Conservation (phyloP, 2,329 filamentous ascomycete species). For the Microcyclosporella mali region DNA sequence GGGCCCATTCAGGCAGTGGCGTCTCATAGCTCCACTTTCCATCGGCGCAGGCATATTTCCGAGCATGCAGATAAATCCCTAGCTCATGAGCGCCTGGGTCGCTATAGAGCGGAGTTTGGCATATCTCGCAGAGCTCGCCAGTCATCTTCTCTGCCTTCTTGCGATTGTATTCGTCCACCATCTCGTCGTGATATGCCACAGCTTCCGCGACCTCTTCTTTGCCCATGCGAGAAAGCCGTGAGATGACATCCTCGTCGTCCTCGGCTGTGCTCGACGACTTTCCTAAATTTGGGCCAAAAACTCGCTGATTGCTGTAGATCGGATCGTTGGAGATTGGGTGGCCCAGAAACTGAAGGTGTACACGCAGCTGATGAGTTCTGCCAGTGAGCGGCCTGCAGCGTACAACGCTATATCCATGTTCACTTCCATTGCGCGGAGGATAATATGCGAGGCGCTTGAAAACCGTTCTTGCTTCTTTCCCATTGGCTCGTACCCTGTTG, state of each 20-base stretch:
- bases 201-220: constrained; percentile 89
- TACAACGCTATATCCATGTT: constrained; percentile 78
- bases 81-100: constrained; percentile 88
- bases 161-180: constrained; percentile 85
- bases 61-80: constrained; percentile 87
- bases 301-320: constrained; percentile 89
- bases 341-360: constrained; percentile 89
- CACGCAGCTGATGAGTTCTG: constrained; percentile 87
- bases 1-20: constrained; percentile 75
- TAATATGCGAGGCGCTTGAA: constrained; percentile 94
- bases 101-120: constrained; percentile 82
- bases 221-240: constrained; percentile 78
- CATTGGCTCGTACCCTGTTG: constrained; percentile 88
- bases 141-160: constrained; percentile 90
- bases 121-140: constrained; percentile 72
- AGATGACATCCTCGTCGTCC: constrained; percentile 84
- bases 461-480: constrained; percentile 82
- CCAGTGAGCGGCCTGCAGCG: constrained; percentile 90
- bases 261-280: constrained; percentile 59
- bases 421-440: constrained; percentile 40
- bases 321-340: constrained; percentile 96
- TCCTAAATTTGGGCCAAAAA: constrained; percentile 80
- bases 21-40: constrained; percentile 86
- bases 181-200: constrained; percentile 86
- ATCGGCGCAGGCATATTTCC: constrained; percentile 76